phyloP scores from a whole-genome alignment of 2,329 filamentous ascomycete genomes.

The Trichoderma harzianum region DNA sequence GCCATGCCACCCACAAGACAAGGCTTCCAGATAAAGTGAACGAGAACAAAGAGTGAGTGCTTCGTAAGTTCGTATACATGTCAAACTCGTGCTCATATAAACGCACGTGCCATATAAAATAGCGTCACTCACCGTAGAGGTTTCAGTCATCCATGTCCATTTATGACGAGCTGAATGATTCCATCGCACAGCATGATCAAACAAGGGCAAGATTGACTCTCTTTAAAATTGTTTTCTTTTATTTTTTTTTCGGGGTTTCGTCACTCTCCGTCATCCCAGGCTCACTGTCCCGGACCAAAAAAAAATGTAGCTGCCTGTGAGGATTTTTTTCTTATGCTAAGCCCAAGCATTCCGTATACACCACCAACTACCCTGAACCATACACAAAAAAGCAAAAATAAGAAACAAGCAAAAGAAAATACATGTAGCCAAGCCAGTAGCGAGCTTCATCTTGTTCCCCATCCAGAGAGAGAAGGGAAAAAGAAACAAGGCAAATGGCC shows the following conservation, averaged over 20 bases:
- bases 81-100: background rate
- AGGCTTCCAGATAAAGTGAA: background rate
- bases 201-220: background rate
- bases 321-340: background rate
- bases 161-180: background rate
- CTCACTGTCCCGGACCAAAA: background rate
- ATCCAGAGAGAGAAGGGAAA: background rate
- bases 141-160: background rate
- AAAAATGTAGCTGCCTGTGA: background rate
- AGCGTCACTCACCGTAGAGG: background rate
- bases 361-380: slow-evolving; percentile 1
- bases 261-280: background rate
- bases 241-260: background rate
- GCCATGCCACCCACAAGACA: background rate
- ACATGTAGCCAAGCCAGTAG: background rate
- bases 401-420: background rate
- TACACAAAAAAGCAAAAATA: background rate
- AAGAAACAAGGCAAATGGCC: background rate
- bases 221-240: background rate
- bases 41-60: background rate
- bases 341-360: background rate
- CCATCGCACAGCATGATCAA: background rate
- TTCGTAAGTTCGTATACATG: background rate
- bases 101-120: background rate
- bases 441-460: background rate